Evolutionary conservation across 2,329 filamentous ascomycete genomes (phyloP).

Genomic region (Microdochium paspali): DNA sequence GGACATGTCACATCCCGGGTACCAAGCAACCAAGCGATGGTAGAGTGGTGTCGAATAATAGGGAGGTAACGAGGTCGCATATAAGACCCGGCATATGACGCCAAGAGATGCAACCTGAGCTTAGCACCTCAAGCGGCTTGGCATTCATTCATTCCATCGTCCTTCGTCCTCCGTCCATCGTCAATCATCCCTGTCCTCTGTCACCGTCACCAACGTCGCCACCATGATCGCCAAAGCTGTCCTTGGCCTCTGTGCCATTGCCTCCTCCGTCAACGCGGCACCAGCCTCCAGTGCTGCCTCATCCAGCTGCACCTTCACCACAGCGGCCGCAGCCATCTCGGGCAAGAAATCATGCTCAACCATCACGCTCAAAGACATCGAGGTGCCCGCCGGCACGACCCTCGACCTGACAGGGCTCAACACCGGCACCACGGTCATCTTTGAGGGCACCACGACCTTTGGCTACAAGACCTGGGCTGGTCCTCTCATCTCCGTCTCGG

Average conservation of each 20-base stretch:
- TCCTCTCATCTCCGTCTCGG: constrained; percentile 52
- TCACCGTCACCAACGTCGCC: neutral
- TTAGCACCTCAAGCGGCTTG: no score
- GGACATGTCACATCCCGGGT: no score
- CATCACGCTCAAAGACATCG: constrained; percentile 42
- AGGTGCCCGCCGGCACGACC: constrained; percentile 47
- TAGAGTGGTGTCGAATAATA: no score
- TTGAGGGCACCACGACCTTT: constrained; percentile 55
- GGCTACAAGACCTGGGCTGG: constrained; percentile 57
- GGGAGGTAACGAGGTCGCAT: no score
- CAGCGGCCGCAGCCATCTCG: constrained; percentile 34
- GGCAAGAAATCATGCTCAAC: constrained; percentile 41
- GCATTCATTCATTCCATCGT: no score
- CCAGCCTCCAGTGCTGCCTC: neutral
- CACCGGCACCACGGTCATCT: constrained; percentile 32
- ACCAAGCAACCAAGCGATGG: no score
- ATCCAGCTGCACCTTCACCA: constrained; percentile 41
- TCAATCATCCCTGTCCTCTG: no score
- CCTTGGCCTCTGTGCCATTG: neutral
- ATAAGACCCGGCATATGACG: no score
- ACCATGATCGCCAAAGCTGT: neutral
- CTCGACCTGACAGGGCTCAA: constrained; percentile 47
- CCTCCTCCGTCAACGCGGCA: neutral
- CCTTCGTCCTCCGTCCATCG: no score
- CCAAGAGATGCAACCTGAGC: no score